Evolutionary conservation across 768 basidiomycete genomes (phyloP).

Genomic region (Lactarius hatsudake): DNA sequence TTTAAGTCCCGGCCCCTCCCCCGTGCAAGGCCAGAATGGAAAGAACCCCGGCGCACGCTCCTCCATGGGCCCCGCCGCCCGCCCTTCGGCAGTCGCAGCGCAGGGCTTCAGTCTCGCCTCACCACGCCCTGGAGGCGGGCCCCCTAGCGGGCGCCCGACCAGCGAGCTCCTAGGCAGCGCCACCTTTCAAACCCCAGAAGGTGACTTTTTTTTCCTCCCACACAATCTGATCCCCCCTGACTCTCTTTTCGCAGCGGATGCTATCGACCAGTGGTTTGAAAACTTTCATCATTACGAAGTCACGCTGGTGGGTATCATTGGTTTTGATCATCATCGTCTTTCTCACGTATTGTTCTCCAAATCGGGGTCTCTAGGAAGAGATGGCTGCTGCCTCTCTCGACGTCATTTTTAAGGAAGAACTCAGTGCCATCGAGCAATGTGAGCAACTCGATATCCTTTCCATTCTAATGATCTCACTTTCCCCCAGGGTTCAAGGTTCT

Average conservation of each 20-base stretch:
- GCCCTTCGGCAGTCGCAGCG: slow-evolving; percentile 47
- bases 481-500: too few relatives aligned
- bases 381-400: slow-evolving; percentile 99
- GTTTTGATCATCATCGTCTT: neutral
- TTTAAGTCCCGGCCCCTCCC: slow-evolving; percentile 73
- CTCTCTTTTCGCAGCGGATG: slow-evolving; percentile 33
- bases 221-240: too few relatives aligned
- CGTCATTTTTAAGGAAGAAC: slow-evolving; percentile 98
- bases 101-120: slow-evolving; percentile 67
- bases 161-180: slow-evolving; percentile 78
- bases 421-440: slow-evolving; percentile 99
- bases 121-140: slow-evolving; percentile 64
- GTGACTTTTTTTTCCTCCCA: too few relatives aligned
- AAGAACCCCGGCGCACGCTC: slow-evolving; percentile 60
- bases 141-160: slow-evolving; percentile 66
- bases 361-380: slow-evolving; percentile 58
- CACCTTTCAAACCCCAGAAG: slow-evolving; percentile 77
- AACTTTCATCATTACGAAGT: slow-evolving; percentile 95
- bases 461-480: too few relatives aligned
- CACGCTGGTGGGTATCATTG: slow-evolving; percentile 57
- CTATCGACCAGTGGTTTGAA: slow-evolving; percentile 98
- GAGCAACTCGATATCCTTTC: slow-evolving; percentile 18
- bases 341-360: neutral
- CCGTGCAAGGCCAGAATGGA: slow-evolving; percentile 56
- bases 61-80: slow-evolving; percentile 58